Evolutionary conservation across 805 yeast genomes (phyloP).

Genomic region (Torulaspora indica): DNA sequence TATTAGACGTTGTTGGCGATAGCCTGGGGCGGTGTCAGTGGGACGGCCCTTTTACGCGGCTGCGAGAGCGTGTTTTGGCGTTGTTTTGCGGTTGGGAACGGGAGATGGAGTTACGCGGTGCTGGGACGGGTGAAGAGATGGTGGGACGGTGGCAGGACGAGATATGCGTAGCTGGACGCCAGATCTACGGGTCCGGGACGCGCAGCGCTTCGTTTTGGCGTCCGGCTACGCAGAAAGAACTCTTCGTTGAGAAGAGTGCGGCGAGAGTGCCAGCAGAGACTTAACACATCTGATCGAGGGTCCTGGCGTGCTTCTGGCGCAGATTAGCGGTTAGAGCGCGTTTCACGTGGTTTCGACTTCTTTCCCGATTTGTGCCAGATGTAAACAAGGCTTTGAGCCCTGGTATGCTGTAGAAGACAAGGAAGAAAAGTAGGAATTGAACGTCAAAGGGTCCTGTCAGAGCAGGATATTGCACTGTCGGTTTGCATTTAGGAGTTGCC

Average conservation of each 20-base stretch:
- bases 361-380: constrained; percentile 6
- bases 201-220: too few relatives aligned
- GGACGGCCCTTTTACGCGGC: background rate
- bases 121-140: too few relatives aligned
- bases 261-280: too few relatives aligned
- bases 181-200: too few relatives aligned
- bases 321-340: background rate
- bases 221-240: too few relatives aligned
- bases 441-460: background rate
- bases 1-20: background rate
- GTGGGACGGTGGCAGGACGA: too few relatives aligned
- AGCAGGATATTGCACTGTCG: background rate
- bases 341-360: constrained; percentile 3
- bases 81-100: background rate
- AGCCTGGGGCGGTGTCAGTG: background rate
- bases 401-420: background rate
- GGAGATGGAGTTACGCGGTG: too few relatives aligned
- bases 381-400: constrained; percentile 2
- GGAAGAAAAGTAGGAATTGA: background rate
- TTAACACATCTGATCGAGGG: too few relatives aligned
- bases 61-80: background rate
- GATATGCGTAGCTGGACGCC: too few relatives aligned
- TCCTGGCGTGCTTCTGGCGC: background rate
- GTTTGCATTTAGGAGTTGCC: background rate
- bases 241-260: too few relatives aligned